These are phyloP conservation scores for Boletus eberwhitei DNA, from an alignment of 768 basidiomycete genomes.

Conservation along the genomic window DNA sequence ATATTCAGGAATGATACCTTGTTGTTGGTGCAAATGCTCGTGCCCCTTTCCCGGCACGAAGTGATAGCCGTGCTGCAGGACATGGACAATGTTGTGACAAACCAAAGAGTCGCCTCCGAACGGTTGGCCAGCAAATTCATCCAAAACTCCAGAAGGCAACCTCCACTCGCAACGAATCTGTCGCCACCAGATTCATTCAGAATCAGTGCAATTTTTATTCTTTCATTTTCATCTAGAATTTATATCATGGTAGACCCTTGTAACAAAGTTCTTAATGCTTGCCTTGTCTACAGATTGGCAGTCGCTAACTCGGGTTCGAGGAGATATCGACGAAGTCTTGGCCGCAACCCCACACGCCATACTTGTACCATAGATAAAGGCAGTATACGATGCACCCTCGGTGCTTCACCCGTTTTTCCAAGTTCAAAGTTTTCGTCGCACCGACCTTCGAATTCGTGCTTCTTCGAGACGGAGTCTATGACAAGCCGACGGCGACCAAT, in stretches of 20 bases:
- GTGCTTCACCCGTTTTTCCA: too few relatives aligned
- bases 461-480: too few relatives aligned
- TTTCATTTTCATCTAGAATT: background rate
- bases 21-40: background rate
- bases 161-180: background rate
- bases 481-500: background rate
- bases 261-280: too few relatives aligned
- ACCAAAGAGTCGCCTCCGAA: too few relatives aligned
- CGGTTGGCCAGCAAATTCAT: background rate
- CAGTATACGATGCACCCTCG: background rate
- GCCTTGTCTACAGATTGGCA: too few relatives aligned
- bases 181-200: background rate
- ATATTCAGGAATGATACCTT: background rate
- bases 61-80: too few relatives aligned
- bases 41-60: too few relatives aligned
- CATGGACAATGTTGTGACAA: too few relatives aligned
- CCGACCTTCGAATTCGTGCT: background rate
- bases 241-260: background rate
- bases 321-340: too few relatives aligned
- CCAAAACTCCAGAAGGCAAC: too few relatives aligned
- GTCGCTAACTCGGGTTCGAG: too few relatives aligned
- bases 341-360: background rate
- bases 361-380: too few relatives aligned
- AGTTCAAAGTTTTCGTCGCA: background rate
- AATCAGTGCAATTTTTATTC: background rate